Conservation (phyloP, 192 early-diverging fungal genomes). For the Linnemannia schmuckeri region DNA sequence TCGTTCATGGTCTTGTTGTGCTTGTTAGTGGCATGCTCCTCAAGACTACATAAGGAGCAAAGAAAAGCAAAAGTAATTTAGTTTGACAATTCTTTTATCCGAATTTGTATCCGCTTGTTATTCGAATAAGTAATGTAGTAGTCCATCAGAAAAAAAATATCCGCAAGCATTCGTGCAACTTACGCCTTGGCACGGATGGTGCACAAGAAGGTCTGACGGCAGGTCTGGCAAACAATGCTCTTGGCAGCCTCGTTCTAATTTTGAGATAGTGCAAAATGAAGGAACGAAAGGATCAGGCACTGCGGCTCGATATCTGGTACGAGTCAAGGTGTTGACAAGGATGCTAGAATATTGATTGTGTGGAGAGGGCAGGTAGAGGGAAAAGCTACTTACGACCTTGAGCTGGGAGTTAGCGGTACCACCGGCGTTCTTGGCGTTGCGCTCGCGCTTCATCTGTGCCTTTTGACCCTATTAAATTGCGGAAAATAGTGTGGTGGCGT, state of each 20-base stretch:
- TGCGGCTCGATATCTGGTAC: not conserved
- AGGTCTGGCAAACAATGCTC: slow-evolving; percentile 81
- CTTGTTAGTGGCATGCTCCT: slow-evolving; percentile 82
- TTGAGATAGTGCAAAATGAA: not conserved
- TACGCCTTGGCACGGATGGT: slow-evolving; percentile 80
- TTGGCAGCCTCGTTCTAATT: slow-evolving; percentile 86
- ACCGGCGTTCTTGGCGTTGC: slow-evolving; percentile 67
- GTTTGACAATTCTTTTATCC: too few relatives aligned
- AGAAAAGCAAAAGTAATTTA: not conserved
- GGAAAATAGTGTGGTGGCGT: not conserved
- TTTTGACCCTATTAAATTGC: slow-evolving; percentile 66
- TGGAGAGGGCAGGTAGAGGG: not conserved
- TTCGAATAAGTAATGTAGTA: too few relatives aligned
- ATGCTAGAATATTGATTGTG: not conserved
- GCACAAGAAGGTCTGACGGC: slow-evolving; percentile 86
- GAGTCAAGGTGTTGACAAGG: too few relatives aligned
- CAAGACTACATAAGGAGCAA: slow-evolving; percentile 54
- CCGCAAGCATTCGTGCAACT: slow-evolving; percentile 23
- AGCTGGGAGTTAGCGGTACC: slow-evolving; percentile 69
- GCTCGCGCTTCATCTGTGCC: slow-evolving; percentile 78
- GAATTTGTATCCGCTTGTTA: too few relatives aligned
- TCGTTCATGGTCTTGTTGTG: slow-evolving; percentile 80
- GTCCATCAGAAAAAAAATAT: not conserved
- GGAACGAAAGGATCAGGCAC: not conserved
- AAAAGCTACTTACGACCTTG: slow-evolving; percentile 64